Evolutionary conservation across 1,284 basidiomycete species (phyloP), one percentile per base, ranked within the genome.

Genomic region (Apiotrichum brassicae): DNA sequence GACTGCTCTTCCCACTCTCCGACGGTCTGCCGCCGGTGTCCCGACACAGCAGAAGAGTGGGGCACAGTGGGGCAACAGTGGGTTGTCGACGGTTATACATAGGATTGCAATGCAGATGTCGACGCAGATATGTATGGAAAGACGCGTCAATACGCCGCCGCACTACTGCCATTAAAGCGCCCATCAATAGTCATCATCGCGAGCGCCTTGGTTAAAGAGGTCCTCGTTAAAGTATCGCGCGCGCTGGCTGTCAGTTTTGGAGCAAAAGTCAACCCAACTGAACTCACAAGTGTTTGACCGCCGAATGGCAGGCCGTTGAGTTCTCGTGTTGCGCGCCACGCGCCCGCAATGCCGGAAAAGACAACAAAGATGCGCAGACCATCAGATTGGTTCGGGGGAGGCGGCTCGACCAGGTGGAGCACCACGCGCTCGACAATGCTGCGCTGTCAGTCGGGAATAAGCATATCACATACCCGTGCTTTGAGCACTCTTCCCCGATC

Each of bases 241-340:
- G 36, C 83, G 49, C 71, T 73, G n/a, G 48, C 32, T 18, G 52
- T 55, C 39, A 51, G 49, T 39, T 24, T 18, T 3, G 7, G n/a
- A 9, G 5, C 3, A 14, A 38, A 18, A 18, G 16, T 4, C 23
- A 11, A 4, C 6, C 5, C 7, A 18, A 34, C 6, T 11, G n/a
- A 9, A 65, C 70, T 65, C 46, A 71, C 79, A 26, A 95, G 87
- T 13, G 80, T 80, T 54, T 85, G 77, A 0, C 93, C 93, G 11
- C 86, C 90, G 65, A 97, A 95, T 66, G 82, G 93, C 40, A 91
- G 78, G 13, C 89, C 91, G 63, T 95, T 89, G 51, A 97, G 79
- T 66, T 91, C 88, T 41, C 86, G 81, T 2, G 91, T 86, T 0
- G 89, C 91, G 70, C 90, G 89, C 88, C 90, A 97, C 3, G 92